Percentiles rank a stretch among this genome's conserved stretches.
phyloP scores from a whole-genome alignment of 176 grass and related monocot genomes.

The Ananas comosus region DNA sequence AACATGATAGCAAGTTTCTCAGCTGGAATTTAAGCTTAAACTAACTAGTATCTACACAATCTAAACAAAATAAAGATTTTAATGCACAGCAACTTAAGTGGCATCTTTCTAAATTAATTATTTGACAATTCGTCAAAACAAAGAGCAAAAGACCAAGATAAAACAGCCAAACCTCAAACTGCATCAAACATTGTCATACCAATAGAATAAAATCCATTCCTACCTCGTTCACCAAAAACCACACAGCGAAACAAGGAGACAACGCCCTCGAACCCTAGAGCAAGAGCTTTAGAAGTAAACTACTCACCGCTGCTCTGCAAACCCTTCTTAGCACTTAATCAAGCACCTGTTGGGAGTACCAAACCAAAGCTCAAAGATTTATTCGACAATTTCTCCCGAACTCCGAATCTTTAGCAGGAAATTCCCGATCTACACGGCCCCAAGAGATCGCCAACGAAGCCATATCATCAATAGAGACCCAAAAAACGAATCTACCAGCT shows the following conservation, averaged over 20 bases:
- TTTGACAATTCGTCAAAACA: background rate
- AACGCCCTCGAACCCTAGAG: background rate
- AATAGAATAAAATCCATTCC: background rate
- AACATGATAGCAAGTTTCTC: background rate
- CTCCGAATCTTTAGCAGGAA: background rate
- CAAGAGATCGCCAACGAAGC: background rate
- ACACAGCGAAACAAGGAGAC: background rate
- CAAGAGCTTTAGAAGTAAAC: background rate
- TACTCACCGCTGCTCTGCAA: background rate
- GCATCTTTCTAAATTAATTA: too few relatives aligned
- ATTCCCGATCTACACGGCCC: conserved; percentile 1
- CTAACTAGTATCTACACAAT: background rate
- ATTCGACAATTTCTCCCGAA: background rate
- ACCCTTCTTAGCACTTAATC: background rate
- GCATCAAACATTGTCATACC: background rate
- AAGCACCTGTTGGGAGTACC: background rate
- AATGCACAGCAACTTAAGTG: background rate
- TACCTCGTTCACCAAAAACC: background rate
- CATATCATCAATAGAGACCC: background rate
- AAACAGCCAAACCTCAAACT: background rate
- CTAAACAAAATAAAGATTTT: background rate
- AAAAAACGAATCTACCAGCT: background rate
- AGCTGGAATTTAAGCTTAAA: background rate
- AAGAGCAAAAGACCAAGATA: background rate
- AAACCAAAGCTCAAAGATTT: background rate